These are phyloP conservation scores for Vigna nakashimae DNA, from an alignment of 306 rosid species.

Conservation along the genomic window DNA sequence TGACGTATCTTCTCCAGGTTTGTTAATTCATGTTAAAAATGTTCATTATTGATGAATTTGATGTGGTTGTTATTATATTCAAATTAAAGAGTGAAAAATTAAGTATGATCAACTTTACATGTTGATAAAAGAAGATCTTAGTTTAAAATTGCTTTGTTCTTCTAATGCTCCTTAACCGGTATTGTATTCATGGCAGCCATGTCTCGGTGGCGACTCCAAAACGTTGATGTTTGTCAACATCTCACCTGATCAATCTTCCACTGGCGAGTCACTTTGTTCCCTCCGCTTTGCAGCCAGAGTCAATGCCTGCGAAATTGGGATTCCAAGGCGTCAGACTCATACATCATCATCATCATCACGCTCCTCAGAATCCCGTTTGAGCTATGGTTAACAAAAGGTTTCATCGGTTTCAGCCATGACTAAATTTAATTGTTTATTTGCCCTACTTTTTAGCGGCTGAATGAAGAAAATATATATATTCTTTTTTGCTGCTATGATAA, in stretches of 20 bases:
- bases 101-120: background rate
- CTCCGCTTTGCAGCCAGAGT: slow-evolving; percentile 92
- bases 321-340: slow-evolving; percentile 85
- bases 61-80: background rate
- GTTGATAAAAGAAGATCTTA: slow-evolving; percentile 1
- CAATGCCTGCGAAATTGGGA: slow-evolving; percentile 90
- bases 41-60: slow-evolving; percentile 10
- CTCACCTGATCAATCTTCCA: slow-evolving; percentile 85
- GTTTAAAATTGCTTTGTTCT: background rate
- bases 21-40: background rate
- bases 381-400: slow-evolving; percentile 57
- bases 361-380: slow-evolving; percentile 65
- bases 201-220: slow-evolving; percentile 94
- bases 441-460: background rate
- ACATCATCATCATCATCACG: slow-evolving; percentile 51
- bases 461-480: background rate
- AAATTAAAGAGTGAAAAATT: slow-evolving; percentile 9
- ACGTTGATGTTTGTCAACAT: slow-evolving; percentile 92
- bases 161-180: background rate
- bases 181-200: slow-evolving; percentile 70
- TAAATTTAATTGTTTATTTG: slow-evolving; percentile 34
- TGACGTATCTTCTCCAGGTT: slow-evolving; percentile 97
- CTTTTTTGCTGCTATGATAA: slow-evolving; percentile 23
- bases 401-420: slow-evolving; percentile 11
- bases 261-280: slow-evolving; percentile 86